These are phyloP conservation scores for Centrapalus pauciflorus DNA, from an alignment of 129 eudicot species.

Conservation along the genomic window DNA sequence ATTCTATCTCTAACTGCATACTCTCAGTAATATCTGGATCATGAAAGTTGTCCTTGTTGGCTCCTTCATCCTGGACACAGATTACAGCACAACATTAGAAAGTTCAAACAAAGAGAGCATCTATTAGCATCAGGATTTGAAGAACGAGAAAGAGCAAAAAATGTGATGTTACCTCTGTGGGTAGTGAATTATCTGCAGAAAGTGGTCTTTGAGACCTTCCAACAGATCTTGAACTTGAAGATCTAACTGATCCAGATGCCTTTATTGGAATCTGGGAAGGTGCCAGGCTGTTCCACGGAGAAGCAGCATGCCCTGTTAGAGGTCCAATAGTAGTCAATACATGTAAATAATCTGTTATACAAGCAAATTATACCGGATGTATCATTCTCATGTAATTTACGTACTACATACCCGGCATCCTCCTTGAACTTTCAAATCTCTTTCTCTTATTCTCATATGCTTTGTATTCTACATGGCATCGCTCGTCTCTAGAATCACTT, in stretches of 20 bases:
- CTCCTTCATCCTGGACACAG: constrained; percentile 49
- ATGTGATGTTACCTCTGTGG: constrained; percentile 44
- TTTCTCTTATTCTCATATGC: constrained; percentile 44
- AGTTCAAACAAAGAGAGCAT: neutral
- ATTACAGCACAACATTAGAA: neutral
- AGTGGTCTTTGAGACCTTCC: constrained; percentile 29
- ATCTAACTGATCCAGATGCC: constrained; percentile 64
- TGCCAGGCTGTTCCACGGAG: constrained; percentile 71
- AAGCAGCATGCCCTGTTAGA: constrained; percentile 36
- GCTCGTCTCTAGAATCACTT: constrained; percentile 31
- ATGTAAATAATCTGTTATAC: too few relatives aligned
- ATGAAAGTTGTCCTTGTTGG: constrained; percentile 16
- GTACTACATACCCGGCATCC: constrained; percentile 48
- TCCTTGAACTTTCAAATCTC: constrained; percentile 39
- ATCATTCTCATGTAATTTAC: neutral
- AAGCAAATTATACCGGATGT: too few relatives aligned
- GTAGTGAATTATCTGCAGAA: constrained; percentile 27
- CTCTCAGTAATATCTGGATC: constrained; percentile 51
- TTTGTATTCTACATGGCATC: constrained; percentile 18
- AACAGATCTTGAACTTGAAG: constrained; percentile 48
- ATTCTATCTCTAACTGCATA: constrained; percentile 69
- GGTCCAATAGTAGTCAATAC: too few relatives aligned
- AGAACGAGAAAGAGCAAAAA: neutral
- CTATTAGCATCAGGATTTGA: too few relatives aligned
- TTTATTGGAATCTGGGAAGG: constrained; percentile 72